These are phyloP conservation scores for Dicorynia guianensis DNA, from an alignment of 306 rosid genomes.

Conservation along the genomic window DNA sequence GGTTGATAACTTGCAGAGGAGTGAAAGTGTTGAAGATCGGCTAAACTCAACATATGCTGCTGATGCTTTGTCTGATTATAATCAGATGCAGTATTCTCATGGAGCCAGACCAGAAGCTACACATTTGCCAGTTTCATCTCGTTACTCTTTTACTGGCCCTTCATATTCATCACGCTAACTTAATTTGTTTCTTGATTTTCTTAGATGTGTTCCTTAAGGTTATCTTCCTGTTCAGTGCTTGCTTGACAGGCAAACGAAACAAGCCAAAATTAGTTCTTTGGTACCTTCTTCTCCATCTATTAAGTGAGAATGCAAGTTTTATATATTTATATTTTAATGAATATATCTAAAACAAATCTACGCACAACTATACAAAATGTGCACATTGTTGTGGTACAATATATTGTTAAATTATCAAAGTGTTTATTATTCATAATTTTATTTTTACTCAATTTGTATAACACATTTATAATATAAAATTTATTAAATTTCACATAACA, in stretches of 20 bases:
- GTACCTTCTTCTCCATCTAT: no score
- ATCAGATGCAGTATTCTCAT: constrained; percentile 16
- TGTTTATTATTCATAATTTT: no score
- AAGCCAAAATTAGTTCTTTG: constrained; percentile 2
- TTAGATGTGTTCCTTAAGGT: background rate
- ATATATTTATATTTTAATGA: no score
- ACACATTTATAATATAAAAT: no score
- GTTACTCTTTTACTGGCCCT: constrained; percentile 59
- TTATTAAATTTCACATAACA: no score
- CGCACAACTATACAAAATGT: no score
- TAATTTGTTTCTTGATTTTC: background rate
- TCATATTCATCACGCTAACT: constrained; percentile 43
- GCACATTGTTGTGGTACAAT: no score
- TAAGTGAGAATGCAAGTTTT: no score
- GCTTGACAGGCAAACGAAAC: background rate
- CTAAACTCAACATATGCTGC: constrained; percentile 49
- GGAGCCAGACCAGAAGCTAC: constrained; percentile 25
- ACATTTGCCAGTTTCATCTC: constrained; percentile 52
- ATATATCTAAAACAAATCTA: no score
- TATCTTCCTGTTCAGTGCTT: constrained; percentile 3
- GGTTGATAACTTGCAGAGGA: constrained; percentile 44
- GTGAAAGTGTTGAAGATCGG: constrained; percentile 46
- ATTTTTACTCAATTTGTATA: no score
- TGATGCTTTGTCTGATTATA: constrained; percentile 40
- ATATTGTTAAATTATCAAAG: no score